These are phyloP conservation scores for Neophaeococcomyces mojaviensis DNA, from an alignment of 2,329 filamentous ascomycete species.

Conservation along the genomic window DNA sequence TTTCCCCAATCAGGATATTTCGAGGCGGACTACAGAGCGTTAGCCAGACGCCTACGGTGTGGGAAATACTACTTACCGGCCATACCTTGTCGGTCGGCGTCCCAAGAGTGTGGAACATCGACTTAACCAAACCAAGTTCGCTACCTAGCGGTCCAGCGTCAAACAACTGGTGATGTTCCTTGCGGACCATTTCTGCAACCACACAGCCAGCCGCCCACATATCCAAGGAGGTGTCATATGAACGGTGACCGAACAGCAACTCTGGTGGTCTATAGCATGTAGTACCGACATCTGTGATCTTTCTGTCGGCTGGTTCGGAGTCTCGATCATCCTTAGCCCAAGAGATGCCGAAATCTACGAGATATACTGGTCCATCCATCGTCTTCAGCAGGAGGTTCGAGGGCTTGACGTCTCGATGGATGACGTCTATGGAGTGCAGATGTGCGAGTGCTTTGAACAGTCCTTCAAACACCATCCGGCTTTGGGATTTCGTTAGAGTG, in stretches of 20 bases:
- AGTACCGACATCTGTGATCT: constrained; percentile 90
- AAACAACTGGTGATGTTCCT: constrained; percentile 59
- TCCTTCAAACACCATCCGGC: constrained; percentile 51
- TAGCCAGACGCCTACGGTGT: constrained; percentile 1
- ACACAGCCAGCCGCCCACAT: constrained; percentile 86
- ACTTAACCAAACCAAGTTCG: constrained; percentile 81
- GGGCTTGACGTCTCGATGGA: constrained; percentile 92
- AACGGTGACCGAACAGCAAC: constrained; percentile 72
- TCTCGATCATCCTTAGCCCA: constrained; percentile 58
- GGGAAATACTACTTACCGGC: constrained; percentile 53
- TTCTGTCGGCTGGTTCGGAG: constrained; percentile 58
- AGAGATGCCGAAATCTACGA: constrained; percentile 88
- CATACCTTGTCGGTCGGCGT: constrained; percentile 73
- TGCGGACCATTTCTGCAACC: constrained; percentile 63
- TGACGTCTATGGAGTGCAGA: constrained; percentile 67
- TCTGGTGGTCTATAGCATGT: constrained; percentile 88
- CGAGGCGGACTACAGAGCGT: constrained; percentile 28
- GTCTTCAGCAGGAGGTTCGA: constrained; percentile 73
- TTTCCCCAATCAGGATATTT: constrained; percentile 80
- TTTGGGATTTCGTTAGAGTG: constrained; percentile 29
- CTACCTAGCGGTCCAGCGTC: constrained; percentile 85
- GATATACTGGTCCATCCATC: constrained; percentile 61
- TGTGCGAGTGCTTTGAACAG: constrained; percentile 63
- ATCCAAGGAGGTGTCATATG: constrained; percentile 67
- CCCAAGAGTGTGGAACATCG: constrained; percentile 85